Base-by-base conservation (phyloP, 345 rosid species). In the Brassica carinata region DNA sequence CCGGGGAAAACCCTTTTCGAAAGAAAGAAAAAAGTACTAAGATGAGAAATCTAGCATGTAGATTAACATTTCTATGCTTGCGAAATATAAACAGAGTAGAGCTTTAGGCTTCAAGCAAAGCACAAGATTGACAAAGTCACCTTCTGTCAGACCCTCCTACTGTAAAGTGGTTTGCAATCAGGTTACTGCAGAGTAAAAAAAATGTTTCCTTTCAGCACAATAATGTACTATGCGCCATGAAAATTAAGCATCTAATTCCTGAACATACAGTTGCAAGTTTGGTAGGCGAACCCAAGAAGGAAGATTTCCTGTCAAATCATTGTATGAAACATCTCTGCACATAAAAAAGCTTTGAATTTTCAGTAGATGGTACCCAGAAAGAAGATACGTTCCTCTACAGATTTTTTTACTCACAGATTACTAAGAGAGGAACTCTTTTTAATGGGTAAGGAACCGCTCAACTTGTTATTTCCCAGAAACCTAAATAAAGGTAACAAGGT, bases 241-340 rank as follows among this genome's bases (percentile, higher is more conserved):
- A 58, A 65, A n/a, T n/a, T 26, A 70, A 81, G 45, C 72, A 71
- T 18, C 38, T 64, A 15, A 31, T 65, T 64, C 59, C 11, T 3
- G 8, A 29, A 76, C 96, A 57, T 84, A 92, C 98, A 94, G 70
- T 75, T 83, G 82, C 73, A 91, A 76, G 71, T 83, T 80, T 48
- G 7, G 72, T 59, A 71, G 74, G 76, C 27, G 82, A 77, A 90
- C 74, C 98, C 97, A 92, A 27, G 94, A 79, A 79, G 98, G 98
- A 77, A 92, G 77, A 79, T 57, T 85, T 18, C 96, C 96, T 0
- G 71, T 62, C 83, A 91, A 83, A 78, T 85, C 84, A 80, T 94
- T 94, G 82, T 92, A 90, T 1, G 97, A 90, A 29, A 89, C 85
- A 85, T 94, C 98, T 86, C 98, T 92, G 90, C 68, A 77, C 34